Evolutionary conservation across 176 grass and related monocot genomes (phyloP), one percentile per base, ranked within the genome.

Genomic region (Metroxylon sagu): DNA sequence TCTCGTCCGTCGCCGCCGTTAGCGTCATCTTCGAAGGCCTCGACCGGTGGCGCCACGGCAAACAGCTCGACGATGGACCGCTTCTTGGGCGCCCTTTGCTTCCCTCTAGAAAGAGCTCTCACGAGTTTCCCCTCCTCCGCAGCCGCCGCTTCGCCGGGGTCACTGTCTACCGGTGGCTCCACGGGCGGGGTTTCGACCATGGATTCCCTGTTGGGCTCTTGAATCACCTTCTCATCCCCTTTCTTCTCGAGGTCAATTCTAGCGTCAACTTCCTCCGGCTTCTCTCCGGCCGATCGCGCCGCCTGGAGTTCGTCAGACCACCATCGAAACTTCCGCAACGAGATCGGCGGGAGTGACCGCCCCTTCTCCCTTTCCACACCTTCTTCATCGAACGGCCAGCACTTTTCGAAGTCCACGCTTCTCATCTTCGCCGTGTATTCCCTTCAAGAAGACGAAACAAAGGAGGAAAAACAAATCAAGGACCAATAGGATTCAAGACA

Each of bases 31-130:
- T 19, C 16, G 23, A 71, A 57, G 15, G 53, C 54, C 4, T 65
- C 48, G 35, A 73, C 48, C 59, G 16, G 50, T 28, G 87, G 79
- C 19, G 66, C 72, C 16, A 74, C 71, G 4, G 76, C 82, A 73
- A 86, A 77, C 50, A 90, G 82, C 59, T 90, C 79, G 0, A 67
- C 55, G 56, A 90, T 80, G 21, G 76, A 83, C 14, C 82, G 68
- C 61, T 90, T 83, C 66, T 90, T 90, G 30, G 65, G 76, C 26
- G 73, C 28, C 58, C 70, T 65, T 29, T 54, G 79, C 58, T 74
- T 83, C 54, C 49, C 69, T 23, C 51, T 52, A 25, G 50, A 16
- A 16, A 27, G 16, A 59, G n/a, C 18, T 26, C 23, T 26, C 31
- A 35, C 30, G 6, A 16, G 27, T 50, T 16, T 5, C 18, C 26